Evolutionary conservation across 208 protist genomes (phyloP), one percentile per base, ranked within the genome.

Genomic region (Trypanosoma boissoni): DNA sequence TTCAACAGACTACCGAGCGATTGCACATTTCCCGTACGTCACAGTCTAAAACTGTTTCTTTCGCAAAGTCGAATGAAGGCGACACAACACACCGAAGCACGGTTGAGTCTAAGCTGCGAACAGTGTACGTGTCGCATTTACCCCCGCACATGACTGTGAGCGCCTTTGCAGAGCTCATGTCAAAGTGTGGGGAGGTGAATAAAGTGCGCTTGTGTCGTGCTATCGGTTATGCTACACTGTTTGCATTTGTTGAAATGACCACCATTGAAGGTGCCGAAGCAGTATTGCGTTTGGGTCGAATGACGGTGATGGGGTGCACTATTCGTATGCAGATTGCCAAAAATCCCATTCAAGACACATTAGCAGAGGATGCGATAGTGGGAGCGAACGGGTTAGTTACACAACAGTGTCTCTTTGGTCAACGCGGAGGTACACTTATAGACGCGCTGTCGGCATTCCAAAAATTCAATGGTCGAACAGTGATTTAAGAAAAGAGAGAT

Each of bases 181-280:
- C 50, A 8, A 54, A 66, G 20, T 78, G 71, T 2, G 87, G 87
- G 4, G 46, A 49, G 2, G 83, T 94, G 32, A 91, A 87, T 66
- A 91, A 88, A 57, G 80, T 94, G 9, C 83, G 87, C 45, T 41
- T 94, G 20, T 94, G 87, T 60, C 62, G 65, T 31, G 76, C 81
- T 34, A 79, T 50, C 31, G 76, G 76, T 26, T 85, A 88, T 56
- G 43, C 57, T 23, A 89, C 87, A 18, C 59, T 94, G 14, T 91
- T 91, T 64, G 82, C 87, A 0, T 94, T 94, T 70, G 87, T 94
- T 14, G 83, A 94, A 57, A 94, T 94, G 83, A 65, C 72, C 10
- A 83, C 75, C 9, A 10, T 72, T 16, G 73, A 86, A 29, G 83
- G 66, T 27, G 83, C 75, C 21, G 56, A 64, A 18, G 80, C 69